Percentiles rank a stretch among this genome's conserved stretches.
phyloP scores from a whole-genome alignment of 75 land plant species.

The Ceratopteris richardii region DNA sequence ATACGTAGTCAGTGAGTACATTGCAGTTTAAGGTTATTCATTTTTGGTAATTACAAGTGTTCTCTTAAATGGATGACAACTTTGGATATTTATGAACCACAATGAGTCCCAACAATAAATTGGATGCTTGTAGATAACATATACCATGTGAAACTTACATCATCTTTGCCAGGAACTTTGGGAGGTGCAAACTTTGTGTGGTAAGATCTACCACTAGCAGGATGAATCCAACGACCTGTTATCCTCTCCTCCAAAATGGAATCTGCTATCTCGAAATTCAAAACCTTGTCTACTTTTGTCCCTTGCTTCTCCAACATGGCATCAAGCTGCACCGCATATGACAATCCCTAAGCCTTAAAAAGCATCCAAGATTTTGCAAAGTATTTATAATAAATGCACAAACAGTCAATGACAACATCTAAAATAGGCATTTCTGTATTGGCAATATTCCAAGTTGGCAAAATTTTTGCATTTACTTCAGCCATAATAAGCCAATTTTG shows the following conservation, averaged over 20 bases:
- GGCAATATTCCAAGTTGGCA: too few relatives aligned
- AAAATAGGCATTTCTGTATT: too few relatives aligned
- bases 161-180: constrained; percentile 80
- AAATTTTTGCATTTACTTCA: too few relatives aligned
- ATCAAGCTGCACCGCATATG: constrained; percentile 50
- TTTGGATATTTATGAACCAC: too few relatives aligned
- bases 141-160: constrained; percentile 41
- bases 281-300: constrained; percentile 63
- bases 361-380: too few relatives aligned
- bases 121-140: neutral
- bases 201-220: constrained; percentile 76
- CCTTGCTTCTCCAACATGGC: constrained; percentile 76
- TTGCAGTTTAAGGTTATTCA: too few relatives aligned
- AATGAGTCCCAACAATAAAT: too few relatives aligned
- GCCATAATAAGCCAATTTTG: too few relatives aligned
- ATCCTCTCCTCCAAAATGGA: constrained; percentile 85
- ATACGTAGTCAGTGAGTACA: too few relatives aligned
- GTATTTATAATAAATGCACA: neutral
- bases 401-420: too few relatives aligned
- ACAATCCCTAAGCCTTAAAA: constrained; percentile 6
- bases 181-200: constrained; percentile 95
- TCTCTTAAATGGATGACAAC: too few relatives aligned
- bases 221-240: constrained; percentile 95
- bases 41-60: too few relatives aligned
- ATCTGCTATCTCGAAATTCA: constrained; percentile 81